phyloP scores from a whole-genome alignment of 2,329 filamentous ascomycete genomes.

The Achaetomium macrosporum region DNA sequence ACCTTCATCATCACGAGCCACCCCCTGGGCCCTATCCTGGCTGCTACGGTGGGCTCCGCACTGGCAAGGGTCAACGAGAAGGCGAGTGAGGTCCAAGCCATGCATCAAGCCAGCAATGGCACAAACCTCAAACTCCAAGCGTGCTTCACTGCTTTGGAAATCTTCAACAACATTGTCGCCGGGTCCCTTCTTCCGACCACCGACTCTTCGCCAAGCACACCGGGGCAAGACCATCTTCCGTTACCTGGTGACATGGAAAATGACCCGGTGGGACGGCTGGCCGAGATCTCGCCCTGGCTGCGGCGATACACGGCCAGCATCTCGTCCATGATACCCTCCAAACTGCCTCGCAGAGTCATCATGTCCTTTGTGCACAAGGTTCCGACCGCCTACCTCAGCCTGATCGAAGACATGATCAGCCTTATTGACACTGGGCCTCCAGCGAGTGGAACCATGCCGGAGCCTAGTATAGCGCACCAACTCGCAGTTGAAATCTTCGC shows the following conservation, averaged over 20 bases:
- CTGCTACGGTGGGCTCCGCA: conserved; percentile 19
- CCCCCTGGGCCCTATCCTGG: conserved; percentile 18
- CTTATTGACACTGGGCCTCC: conserved; percentile 8
- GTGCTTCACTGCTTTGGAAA: conserved; percentile 21
- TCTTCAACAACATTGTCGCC: conserved; percentile 23
- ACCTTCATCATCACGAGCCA: conserved; percentile 5
- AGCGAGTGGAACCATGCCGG: background rate
- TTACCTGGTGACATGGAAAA: background rate
- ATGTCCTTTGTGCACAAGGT: conserved; percentile 38
- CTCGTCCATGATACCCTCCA: conserved; percentile 30
- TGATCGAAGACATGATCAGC: conserved; percentile 32
- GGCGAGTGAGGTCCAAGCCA: conserved; percentile 4
- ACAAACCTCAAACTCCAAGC: conserved; percentile 8
- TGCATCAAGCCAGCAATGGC: background rate
- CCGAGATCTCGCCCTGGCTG: conserved; percentile 32
- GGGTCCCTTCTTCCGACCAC: conserved; percentile 15
- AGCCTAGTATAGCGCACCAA: conserved; percentile 13
- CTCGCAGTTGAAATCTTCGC: conserved; percentile 35
- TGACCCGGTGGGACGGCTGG: conserved; percentile 18
- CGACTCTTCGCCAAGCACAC: background rate
- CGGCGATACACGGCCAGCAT: conserved; percentile 32
- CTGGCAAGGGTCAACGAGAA: conserved; percentile 16
- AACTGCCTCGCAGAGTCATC: conserved; percentile 32
- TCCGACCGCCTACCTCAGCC: conserved; percentile 29
- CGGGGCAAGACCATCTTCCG: background rate